Evolutionary conservation across 176 grass and related monocot genomes (phyloP).

Genomic region (Triticum urartu): DNA sequence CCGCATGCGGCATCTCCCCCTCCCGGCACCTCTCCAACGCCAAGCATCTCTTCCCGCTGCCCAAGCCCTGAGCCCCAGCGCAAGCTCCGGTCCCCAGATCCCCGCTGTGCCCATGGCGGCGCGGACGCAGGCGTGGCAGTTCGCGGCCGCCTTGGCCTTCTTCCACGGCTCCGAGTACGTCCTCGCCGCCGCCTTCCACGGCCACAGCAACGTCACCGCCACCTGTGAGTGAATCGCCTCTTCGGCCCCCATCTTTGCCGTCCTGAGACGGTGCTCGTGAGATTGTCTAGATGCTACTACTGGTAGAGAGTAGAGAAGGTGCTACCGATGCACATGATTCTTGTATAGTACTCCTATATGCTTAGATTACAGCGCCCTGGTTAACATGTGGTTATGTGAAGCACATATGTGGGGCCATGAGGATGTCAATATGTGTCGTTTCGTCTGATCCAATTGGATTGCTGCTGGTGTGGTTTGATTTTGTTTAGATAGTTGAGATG

Average conservation of each 20-base stretch:
- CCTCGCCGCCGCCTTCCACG: slow-evolving; percentile 68
- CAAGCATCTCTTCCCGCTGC: slow-evolving; percentile 2
- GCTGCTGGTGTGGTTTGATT: neutral
- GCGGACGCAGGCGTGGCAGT: slow-evolving; percentile 57
- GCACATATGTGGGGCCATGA: neutral
- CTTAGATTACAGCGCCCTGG: neutral
- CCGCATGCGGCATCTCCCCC: slow-evolving; percentile 27
- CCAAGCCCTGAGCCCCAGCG: slow-evolving; percentile 2
- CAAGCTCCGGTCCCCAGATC: slow-evolving; percentile 13
- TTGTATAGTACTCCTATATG: neutral
- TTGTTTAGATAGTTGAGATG: neutral
- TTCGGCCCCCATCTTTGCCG: neutral
- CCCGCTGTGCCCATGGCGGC: slow-evolving; percentile 23
- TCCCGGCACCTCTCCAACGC: neutral
- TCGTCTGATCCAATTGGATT: neutral
- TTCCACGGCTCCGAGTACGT: slow-evolving; percentile 87
- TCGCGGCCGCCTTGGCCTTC: slow-evolving; percentile 51
- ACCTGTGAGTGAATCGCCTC: slow-evolving; percentile 47
- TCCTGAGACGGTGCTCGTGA: neutral
- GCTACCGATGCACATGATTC: neutral
- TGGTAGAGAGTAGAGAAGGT: neutral
- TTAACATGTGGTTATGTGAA: neutral
- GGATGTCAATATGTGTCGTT: neutral
- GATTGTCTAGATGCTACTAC: neutral
- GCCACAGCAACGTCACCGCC: slow-evolving; percentile 57